Base-by-base conservation (phyloP, 2,329 filamentous ascomycete genomes). In the Didymella arachidicola region DNA sequence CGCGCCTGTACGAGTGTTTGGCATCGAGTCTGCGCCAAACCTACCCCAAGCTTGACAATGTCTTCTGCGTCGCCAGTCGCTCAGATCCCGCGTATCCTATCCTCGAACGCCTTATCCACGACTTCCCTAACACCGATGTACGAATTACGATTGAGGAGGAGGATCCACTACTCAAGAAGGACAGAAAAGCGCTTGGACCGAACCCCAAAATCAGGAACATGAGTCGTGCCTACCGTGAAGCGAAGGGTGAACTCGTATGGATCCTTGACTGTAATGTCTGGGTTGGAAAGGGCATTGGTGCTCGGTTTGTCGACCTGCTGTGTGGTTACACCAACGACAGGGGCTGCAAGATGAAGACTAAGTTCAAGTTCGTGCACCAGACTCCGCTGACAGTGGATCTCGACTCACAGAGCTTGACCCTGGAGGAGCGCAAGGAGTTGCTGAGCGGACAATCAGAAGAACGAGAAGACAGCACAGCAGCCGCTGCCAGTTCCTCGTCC, bases 131-230 rank as follows among this genome's bases (percentile, higher is more conserved):
- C 12, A 84, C 87, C 67, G 89, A 97, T 77, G 89, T 87, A 2
- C 84, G 83, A 51, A 82, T 98, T 3, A 83, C 93, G 11, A 82
- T 97, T 46, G 94, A 97, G 79, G 86, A 90, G 48, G 90, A 96
- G 59, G 93, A 97, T 73, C 87, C 90, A 0, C 76, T 87, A 29
- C 80, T 96, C 8, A 84, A 86, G 52, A 84, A 83, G 29, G 69
- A 80, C 30, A 77, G 79, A 11, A 83, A 82, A 52, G 69, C 71
- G 56, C 83, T 98, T 56, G 96, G 96, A 0, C 95, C 95, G 1
- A 99, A 99, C 72, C 95, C 95, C n/a, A 99, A 99, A 81, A 96
- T 99, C 68, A 85, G 95, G 49, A 99, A 99, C 75, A 92, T 98
- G 83, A 97, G 93, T 74, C 86, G 92, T 42, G 93, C 92, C 2